These are phyloP conservation scores for Aspergillus saccharolyticus DNA, from an alignment of 495 filamentous ascomycete genomes.

Conservation along the genomic window DNA sequence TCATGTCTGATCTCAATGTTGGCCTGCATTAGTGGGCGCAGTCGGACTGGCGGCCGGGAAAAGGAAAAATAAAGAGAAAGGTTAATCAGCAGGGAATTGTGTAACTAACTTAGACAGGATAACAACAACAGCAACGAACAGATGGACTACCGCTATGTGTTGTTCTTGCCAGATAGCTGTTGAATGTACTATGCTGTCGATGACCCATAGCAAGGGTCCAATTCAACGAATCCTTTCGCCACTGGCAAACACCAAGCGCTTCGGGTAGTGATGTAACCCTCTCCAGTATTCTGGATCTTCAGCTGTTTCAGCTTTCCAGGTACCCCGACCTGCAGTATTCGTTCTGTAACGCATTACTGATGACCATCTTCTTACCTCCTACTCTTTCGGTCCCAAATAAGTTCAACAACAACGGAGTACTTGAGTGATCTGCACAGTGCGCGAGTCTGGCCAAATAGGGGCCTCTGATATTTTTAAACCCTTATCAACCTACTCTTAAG, in stretches of 20 bases:
- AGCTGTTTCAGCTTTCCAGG: not conserved
- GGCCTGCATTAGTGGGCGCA: constrained; percentile 5
- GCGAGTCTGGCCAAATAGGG: not conserved
- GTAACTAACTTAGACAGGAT: not conserved
- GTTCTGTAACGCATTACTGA: not conserved
- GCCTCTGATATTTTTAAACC: not conserved
- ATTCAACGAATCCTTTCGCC: not conserved
- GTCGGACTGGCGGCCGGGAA: not conserved
- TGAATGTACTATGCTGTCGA: not conserved
- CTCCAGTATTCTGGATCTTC: not conserved
- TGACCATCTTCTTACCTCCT: not conserved
- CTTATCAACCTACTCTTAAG: not conserved
- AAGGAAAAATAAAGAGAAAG: not conserved
- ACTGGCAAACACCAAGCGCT: not conserved
- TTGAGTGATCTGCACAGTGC: not conserved
- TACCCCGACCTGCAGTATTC: not conserved
- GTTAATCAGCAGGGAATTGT: too few relatives aligned
- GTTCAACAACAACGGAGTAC: not conserved
- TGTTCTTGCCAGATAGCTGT: not conserved
- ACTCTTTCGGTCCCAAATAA: not conserved
- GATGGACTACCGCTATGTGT: not conserved
- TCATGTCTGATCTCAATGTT: constrained; percentile 17
- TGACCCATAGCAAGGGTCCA: not conserved
- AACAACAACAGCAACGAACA: not conserved
- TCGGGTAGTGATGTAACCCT: not conserved